Conservation (phyloP, 73 alveolate species). For the Tetrahymena malaccensis region DNA sequence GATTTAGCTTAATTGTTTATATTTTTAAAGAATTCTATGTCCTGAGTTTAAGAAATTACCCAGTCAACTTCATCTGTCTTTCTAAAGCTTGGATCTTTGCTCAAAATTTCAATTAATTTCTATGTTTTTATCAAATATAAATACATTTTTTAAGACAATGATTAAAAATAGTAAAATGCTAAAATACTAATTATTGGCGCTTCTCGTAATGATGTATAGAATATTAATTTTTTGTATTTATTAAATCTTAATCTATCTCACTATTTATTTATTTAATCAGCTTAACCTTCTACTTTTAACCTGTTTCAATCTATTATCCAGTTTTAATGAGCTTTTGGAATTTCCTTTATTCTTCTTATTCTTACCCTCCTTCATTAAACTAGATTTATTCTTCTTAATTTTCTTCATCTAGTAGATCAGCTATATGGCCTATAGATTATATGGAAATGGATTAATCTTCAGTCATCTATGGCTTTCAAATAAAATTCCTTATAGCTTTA, state of each 20-base stretch:
- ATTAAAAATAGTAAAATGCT: neutral
- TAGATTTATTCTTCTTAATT: neutral
- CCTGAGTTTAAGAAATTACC: neutral
- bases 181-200: neutral
- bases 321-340: neutral
- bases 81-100: neutral
- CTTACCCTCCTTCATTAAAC: neutral
- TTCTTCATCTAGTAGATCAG: neutral
- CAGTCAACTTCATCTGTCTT: neutral
- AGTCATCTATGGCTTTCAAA: neutral
- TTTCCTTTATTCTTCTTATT: neutral
- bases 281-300: neutral
- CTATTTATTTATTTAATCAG: neutral
- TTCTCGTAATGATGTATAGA: neutral
- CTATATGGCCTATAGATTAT: neutral
- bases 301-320: neutral
- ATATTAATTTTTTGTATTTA: neutral
- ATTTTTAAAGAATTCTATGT: neutral
- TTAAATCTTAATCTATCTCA: neutral
- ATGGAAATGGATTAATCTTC: neutral
- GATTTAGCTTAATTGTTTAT: neutral
- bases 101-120: neutral
- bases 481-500: too few relatives aligned
- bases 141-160: neutral
- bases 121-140: neutral